Evolutionary conservation across 805 yeast species (phyloP), one percentile per base, ranked within the genome.

Genomic region (Candida oleophila): DNA sequence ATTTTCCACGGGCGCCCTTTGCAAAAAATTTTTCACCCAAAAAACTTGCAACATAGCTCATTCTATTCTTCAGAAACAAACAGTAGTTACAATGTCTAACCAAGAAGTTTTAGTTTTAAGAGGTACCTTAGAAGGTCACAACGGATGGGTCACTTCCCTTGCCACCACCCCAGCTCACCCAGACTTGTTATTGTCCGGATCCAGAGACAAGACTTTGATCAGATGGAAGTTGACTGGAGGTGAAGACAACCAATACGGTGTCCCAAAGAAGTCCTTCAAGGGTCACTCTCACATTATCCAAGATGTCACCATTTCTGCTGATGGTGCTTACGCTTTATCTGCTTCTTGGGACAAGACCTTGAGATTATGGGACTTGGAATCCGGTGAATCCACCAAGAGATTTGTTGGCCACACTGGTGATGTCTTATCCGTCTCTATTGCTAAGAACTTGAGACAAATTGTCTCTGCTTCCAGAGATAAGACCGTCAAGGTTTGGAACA

Each of bases 261-360:
- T 89, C 66, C 95, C 99, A 75, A 89, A 90, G 82, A 89, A 86
- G 78, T 89, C 97, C 62, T 85, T 94, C 76, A 87, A 82, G 72
- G 99, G 99, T 71, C 99, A 94, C 89, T 87, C 96, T 64, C 99
- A 94, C 90, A 92, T 94, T 69, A 96, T 94, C 62, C 91, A 90
- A 80, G 99, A 94, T 73, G 92, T 90, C 73, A 88, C 94, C 72
- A 87, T 94, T 78, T 89, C 98, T 58, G 90, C 95, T 71, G 99
- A 94, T 73, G 98, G 98, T 75, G 83, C 85, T 69, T 92, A 83
- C 82, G 98, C 97, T 69, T 80, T 94, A 74, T 94, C 99, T 57
- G 97, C 96, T 68, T 94, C 99, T 66, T 94, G 99, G 99, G 99
- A 94, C 77, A 89, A 87, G 82, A 91, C 99, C 70, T 82, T 95